phyloP scores from a whole-genome alignment of 208 protist species.

The Novymonas esmeraldas region DNA sequence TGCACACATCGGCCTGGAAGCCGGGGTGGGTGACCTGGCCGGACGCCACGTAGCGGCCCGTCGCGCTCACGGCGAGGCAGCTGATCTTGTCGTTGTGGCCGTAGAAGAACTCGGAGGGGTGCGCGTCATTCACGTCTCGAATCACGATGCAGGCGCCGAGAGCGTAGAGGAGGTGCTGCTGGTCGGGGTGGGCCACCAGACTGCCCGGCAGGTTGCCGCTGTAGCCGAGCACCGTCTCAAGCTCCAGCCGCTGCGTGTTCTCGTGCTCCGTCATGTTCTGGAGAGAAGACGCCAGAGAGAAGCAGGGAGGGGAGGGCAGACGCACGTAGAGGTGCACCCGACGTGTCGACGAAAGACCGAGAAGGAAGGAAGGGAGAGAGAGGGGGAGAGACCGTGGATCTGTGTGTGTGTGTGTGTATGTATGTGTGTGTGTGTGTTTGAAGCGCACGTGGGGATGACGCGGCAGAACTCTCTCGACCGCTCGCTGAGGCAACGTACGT shows the following conservation, averaged over 20 bases:
- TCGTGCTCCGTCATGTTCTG: constrained; percentile 64
- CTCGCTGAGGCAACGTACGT: no score
- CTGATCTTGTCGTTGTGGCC: constrained; percentile 96
- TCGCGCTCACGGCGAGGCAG: constrained; percentile 90
- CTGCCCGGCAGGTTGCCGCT: constrained; percentile 84
- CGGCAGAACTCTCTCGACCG: no score
- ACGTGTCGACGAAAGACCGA: neutral
- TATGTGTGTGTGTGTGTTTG: neutral
- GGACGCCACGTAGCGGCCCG: constrained; percentile 93
- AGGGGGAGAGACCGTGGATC: neutral
- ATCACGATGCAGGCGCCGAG: constrained; percentile 95
- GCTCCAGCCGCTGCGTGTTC: constrained; percentile 58
- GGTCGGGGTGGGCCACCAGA: constrained; percentile 89
- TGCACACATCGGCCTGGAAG: constrained; percentile 94
- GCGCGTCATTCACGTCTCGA: constrained; percentile 73
- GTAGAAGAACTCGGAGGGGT: constrained; percentile 90
- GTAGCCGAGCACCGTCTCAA: constrained; percentile 87
- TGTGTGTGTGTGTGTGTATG: neutral
- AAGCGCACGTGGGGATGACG: no score
- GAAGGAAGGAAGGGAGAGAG: neutral
- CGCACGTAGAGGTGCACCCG: neutral
- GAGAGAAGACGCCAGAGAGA: neutral
- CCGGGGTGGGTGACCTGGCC: constrained; percentile 95
- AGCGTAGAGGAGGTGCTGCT: constrained; percentile 91
- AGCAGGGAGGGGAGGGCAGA: neutral